Percentiles rank a stretch among this genome's conserved stretches.
phyloP scores from a whole-genome alignment of 495 filamentous ascomycete species.

The Penicillium goetzii region DNA sequence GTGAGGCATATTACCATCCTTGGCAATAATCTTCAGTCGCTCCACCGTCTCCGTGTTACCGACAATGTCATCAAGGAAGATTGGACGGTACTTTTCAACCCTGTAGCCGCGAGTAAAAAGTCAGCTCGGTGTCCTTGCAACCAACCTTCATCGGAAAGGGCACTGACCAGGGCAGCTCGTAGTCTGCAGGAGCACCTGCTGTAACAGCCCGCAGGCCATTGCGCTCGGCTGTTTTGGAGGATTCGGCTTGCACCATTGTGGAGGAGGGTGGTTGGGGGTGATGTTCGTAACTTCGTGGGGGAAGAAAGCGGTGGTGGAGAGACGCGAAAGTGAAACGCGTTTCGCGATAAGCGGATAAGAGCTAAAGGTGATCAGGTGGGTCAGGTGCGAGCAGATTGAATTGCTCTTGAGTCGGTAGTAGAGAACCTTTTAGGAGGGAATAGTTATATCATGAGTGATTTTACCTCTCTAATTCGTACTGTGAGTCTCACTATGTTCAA shows the following conservation, averaged over 20 bases:
- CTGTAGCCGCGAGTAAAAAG: constrained; percentile 46
- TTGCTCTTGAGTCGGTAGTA: not conserved
- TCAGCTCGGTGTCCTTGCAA: constrained; percentile 20
- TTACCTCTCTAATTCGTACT: no score
- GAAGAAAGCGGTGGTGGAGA: constrained; percentile 17
- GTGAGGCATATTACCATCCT: constrained; percentile 99
- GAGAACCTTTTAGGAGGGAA: no score
- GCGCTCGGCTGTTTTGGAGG: constrained; percentile 72
- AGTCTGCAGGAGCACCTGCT: constrained; percentile 63
- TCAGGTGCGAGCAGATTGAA: not conserved
- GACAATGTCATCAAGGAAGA: constrained; percentile 94
- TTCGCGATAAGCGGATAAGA: constrained; percentile 27
- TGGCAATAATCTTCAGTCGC: constrained; percentile 96
- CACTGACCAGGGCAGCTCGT: constrained; percentile 89
- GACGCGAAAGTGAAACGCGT: constrained; percentile 41
- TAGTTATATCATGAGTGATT: no score
- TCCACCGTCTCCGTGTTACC: constrained; percentile 98
- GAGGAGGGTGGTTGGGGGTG: not conserved
- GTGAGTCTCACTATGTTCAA: no score
- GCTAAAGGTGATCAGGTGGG: not conserved
- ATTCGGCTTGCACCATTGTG: constrained; percentile 65
- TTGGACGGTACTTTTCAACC: constrained; percentile 98
- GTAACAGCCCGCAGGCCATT: constrained; percentile 67
- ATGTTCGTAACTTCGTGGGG: constrained; percentile 5
- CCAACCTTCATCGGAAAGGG: constrained; percentile 12